phyloP scores from a whole-genome alignment of 1,284 basidiomycete genomes.

The Schizopora paradoxa region DNA sequence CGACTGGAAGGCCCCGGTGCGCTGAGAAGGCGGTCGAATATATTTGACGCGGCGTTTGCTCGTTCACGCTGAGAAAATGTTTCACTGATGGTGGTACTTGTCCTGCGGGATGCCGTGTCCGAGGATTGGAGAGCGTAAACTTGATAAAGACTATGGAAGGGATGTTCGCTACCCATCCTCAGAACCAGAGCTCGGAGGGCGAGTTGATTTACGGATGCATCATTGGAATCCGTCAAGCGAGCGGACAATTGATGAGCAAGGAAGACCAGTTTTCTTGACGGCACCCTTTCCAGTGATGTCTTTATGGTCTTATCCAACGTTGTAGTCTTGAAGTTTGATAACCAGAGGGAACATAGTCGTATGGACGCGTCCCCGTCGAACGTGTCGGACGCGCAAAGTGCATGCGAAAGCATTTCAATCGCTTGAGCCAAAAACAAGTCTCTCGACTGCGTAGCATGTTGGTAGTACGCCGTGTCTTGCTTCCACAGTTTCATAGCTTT shows the following conservation, averaged over 20 bases:
- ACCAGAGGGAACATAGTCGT: slow-evolving; percentile 88
- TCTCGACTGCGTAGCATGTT: slow-evolving; percentile 53
- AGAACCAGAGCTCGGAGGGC: slow-evolving; percentile 63
- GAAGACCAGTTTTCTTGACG: slow-evolving; percentile 86
- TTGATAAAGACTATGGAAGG: slow-evolving; percentile 91
- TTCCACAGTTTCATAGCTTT: slow-evolving; percentile 39
- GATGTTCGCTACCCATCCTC: slow-evolving; percentile 85
- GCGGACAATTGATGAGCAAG: slow-evolving; percentile 91
- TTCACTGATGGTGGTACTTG: slow-evolving; percentile 31
- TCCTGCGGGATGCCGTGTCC: not conserved
- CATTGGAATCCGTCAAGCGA: slow-evolving; percentile 45
- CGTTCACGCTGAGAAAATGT: slow-evolving; percentile 47
- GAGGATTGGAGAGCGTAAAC: slow-evolving; percentile 69
- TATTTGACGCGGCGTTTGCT: slow-evolving; percentile 57
- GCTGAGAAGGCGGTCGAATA: slow-evolving; percentile 58
- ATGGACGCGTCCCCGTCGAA: slow-evolving; percentile 78
- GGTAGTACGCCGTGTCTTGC: slow-evolving; percentile 58
- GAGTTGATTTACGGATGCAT: slow-evolving; percentile 46
- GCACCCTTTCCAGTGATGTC: slow-evolving; percentile 54
- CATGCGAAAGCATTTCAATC: slow-evolving; percentile 78
- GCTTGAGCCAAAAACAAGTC: slow-evolving; percentile 69
- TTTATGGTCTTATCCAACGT: slow-evolving; percentile 50
- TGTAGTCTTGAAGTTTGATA: slow-evolving; percentile 70
- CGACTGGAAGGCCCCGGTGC: slow-evolving; percentile 36
- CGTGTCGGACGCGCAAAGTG: slow-evolving; percentile 62